Base-by-base conservation (phyloP, 768 basidiomycete species). In the Trametes gibbosa region DNA sequence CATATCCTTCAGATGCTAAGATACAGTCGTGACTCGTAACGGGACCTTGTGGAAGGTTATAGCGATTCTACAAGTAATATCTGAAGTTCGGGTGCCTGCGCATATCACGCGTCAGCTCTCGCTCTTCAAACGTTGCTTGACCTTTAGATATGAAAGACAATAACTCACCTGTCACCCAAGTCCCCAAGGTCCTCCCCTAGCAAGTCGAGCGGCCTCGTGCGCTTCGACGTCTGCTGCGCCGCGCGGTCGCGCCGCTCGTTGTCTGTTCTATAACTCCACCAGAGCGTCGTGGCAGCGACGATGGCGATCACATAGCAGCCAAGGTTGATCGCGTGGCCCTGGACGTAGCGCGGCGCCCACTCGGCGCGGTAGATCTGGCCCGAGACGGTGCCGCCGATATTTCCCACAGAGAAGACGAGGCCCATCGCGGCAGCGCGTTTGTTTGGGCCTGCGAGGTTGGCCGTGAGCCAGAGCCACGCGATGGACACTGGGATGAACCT, bases 261-360 rank as follows among this genome's bases (percentile, higher is more conserved):
- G 58, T 70, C 69, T 3, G 27, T 24, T 24, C 59, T 58, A 56
- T 69, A 69, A 58, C 68, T 68, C 52, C 46, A 61, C 68, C 68
- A 70, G 37, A 69, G 50, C 29, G 53, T 52, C 10, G 61, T 41
- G 50, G 66, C 69, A 7, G 68, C 58, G 42, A 64, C 52, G n/a
- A 70, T 53, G n/a, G 66, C 68, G 51, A 66, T 25, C 35, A 50
- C 63, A 50, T 69, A 71, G 61, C 65, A 69, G 5, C 35, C 65
- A 34, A 69, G 37, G 66, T 68, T 72, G 59, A 70, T 66, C 12
- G 69, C 72, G 52, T 73, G 72, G 4, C 73, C 73, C 25, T 69
- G 69, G n/a, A 74, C 65, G 61, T 69, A 74, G 10, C 73, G 67
- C 32, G 72, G 73, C 5, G 67, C 63, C 69, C 70, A 68, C 59